A percentile compares a stretch with the other conserved stretches of the same genome.
These are phyloP conservation scores for Arabidopsis hybrid DNA, from an alignment of 441 rosid species.

Conservation along the genomic window DNA sequence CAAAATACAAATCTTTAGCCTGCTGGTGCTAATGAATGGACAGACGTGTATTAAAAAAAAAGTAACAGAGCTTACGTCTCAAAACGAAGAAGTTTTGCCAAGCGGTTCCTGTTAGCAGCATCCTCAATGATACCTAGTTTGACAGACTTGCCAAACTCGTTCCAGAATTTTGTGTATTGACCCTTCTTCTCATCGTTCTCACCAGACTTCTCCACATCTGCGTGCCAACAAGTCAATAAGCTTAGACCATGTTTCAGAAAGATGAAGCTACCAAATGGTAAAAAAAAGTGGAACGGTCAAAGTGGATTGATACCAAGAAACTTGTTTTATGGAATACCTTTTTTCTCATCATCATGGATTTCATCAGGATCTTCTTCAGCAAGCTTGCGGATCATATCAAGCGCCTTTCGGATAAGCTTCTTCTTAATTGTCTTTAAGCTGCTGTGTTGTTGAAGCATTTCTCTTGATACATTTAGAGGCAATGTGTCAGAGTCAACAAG, in stretches of 20 bases:
- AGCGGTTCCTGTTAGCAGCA: slow-evolving; percentile 84
- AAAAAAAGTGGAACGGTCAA: background rate
- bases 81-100: slow-evolving; percentile 91
- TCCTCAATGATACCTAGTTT: slow-evolving; percentile 96
- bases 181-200: slow-evolving; percentile 83
- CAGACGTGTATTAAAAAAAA: background rate
- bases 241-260: slow-evolving; percentile 2
- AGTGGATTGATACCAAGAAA: slow-evolving; percentile 5
- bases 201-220: slow-evolving; percentile 62
- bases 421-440: slow-evolving; percentile 96
- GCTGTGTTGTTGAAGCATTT: slow-evolving; percentile 96
- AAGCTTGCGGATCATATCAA: slow-evolving; percentile 90
- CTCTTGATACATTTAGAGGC: slow-evolving; percentile 90
- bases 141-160: slow-evolving; percentile 91
- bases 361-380: slow-evolving; percentile 97
- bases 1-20: slow-evolving; percentile 19
- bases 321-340: slow-evolving; percentile 51
- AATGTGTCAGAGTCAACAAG: slow-evolving; percentile 96
- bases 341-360: slow-evolving; percentile 69
- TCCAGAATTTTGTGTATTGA: slow-evolving; percentile 89
- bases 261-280: background rate
- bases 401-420: slow-evolving; percentile 94
- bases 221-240: slow-evolving; percentile 8
- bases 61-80: slow-evolving; percentile 65
- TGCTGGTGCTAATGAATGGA: background rate